Percentiles rank a stretch among this genome's conserved stretches.
Conservation (phyloP, 305 asterid genomes). For the Stenogyne calaminthoides region DNA sequence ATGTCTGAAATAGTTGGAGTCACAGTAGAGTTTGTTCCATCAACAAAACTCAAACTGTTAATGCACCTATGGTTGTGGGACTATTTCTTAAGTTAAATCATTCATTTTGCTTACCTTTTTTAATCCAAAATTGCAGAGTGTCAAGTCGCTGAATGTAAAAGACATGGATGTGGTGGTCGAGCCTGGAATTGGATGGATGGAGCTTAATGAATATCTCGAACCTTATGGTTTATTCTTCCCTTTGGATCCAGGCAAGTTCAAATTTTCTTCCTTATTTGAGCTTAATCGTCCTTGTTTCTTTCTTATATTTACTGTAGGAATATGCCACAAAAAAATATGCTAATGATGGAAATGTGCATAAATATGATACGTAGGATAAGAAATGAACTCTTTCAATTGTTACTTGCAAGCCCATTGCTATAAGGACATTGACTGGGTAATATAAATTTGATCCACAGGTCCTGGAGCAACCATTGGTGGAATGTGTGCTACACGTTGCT, state of each 20-base stretch:
- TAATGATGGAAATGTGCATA: conserved; percentile 11
- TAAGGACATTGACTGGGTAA: background rate
- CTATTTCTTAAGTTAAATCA: background rate
- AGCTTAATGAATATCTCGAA: conserved; percentile 90
- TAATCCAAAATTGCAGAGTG: conserved; percentile 62
- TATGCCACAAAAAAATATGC: background rate
- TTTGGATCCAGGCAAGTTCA: conserved; percentile 86
- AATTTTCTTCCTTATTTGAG: conserved; percentile 16
- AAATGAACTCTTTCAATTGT: background rate
- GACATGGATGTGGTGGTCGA: conserved; percentile 99
- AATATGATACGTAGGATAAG: background rate
- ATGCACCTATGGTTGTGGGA: background rate
- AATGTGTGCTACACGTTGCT: conserved; percentile 99
- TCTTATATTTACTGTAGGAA: conserved; percentile 13
- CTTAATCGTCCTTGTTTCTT: conserved; percentile 11
- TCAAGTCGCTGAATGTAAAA: conserved; percentile 71
- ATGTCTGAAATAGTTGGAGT: background rate
- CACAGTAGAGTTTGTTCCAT: background rate
- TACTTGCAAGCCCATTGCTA: background rate
- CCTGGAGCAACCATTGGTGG: conserved; percentile 99
- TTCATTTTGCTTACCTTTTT: conserved; percentile 35
- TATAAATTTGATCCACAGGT: conserved; percentile 53
- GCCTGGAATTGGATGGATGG: conserved; percentile 99
- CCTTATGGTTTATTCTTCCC: conserved; percentile 97
- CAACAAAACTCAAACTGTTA: background rate